Evolutionary conservation across 2,329 filamentous ascomycete genomes (phyloP).

Genomic region (Xylariaceae sp.): DNA sequence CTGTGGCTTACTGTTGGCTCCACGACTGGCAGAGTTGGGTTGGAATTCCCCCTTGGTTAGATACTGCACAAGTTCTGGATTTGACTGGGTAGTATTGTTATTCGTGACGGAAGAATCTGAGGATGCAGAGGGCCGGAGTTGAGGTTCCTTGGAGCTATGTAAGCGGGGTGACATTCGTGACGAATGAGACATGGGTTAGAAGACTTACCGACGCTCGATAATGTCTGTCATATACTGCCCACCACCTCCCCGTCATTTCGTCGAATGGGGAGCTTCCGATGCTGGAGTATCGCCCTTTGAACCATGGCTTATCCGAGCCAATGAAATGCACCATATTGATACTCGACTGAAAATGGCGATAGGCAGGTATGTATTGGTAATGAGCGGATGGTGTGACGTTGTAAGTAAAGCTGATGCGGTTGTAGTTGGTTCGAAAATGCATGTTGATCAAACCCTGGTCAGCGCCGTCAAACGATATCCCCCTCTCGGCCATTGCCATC

Average conservation of each 20-base stretch:
- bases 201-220: conserved; percentile 55
- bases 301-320: conserved; percentile 87
- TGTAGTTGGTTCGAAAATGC: conserved; percentile 80
- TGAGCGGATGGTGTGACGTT: conserved; percentile 96
- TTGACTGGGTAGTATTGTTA: conserved; percentile 4
- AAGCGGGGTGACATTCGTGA: conserved; percentile 12
- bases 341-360: conserved; percentile 83
- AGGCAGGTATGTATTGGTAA: conserved; percentile 96
- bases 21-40: conserved; percentile 24
- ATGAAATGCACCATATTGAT: conserved; percentile 96
- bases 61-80: conserved; percentile 44
- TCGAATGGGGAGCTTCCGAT: conserved; percentile 64
- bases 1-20: conserved; percentile 32
- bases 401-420: conserved; percentile 90
- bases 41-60: conserved; percentile 53
- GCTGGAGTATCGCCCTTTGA: conserved; percentile 53
- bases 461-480: conserved; percentile 93
- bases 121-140: conserved; percentile 3
- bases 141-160: conserved; percentile 18
- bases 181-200: background rate
- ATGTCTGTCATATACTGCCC: conserved; percentile 88
- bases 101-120: conserved; percentile 2
- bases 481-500: conserved; percentile 74
- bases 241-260: conserved; percentile 85
- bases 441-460: conserved; percentile 95